Percentiles rank a stretch among this genome's conserved stretches.
Evolutionary conservation across 371 early-diverging fungal species (phyloP).

Genomic region (Rhizopus microsporus): DNA sequence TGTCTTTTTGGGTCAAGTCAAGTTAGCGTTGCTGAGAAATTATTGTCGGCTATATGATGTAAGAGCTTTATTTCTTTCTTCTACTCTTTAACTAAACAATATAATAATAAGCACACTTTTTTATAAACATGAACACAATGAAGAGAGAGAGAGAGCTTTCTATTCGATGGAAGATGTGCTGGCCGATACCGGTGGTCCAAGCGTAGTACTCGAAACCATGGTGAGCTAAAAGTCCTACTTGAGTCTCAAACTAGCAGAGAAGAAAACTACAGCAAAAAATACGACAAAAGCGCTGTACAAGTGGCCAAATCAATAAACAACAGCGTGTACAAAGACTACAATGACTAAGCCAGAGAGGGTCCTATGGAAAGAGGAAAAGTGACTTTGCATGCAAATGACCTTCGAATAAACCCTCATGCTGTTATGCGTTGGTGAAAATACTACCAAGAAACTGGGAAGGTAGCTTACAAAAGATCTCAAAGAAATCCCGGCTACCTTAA

Average conservation of each 20-base stretch:
- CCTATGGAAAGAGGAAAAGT: conserved; percentile 5
- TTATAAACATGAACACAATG: conserved; percentile 3
- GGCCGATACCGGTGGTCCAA: conserved; percentile 4
- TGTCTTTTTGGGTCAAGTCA: not conserved
- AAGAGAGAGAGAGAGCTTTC: conserved; percentile 3
- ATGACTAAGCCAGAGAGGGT: conserved; percentile 3
- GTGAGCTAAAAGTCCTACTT: conserved; percentile 7
- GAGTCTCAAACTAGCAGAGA: conserved; percentile 12
- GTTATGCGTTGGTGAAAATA: conserved; percentile 1
- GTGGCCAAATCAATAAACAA: not conserved
- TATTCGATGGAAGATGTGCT: conserved; percentile 7
- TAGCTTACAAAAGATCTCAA: conserved; percentile 9
- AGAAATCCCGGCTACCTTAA: conserved; percentile 7
- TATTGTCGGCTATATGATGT: conserved; percentile 4
- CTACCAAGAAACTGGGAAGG: conserved; percentile 1
- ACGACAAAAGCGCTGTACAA: not conserved
- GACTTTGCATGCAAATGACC: conserved; percentile 6
- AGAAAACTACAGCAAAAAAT: conserved; percentile 9
- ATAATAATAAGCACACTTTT: not conserved
- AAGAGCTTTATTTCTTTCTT: not conserved
- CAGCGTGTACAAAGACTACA: not conserved
- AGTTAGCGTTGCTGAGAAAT: not conserved
- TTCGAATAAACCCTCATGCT: conserved; percentile 5
- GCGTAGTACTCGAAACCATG: conserved; percentile 9
- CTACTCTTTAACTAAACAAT: too few species aligned